These are phyloP conservation scores for Nidularia sp. DNA, from an alignment of 768 basidiomycete species.

Conservation along the genomic window DNA sequence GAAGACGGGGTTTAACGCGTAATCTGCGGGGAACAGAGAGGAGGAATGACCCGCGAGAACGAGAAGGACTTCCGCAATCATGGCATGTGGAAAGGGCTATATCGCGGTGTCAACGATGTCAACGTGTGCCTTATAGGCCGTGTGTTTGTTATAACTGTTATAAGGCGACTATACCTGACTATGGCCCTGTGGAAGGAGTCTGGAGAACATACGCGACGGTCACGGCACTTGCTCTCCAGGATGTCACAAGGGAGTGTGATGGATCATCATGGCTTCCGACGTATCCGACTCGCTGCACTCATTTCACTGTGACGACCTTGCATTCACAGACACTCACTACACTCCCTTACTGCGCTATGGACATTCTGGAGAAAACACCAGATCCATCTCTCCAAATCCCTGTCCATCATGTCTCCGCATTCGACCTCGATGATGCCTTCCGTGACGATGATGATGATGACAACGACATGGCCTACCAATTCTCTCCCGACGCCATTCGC, in stretches of 20 bases:
- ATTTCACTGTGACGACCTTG: too few relatives aligned
- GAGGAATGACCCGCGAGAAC: constrained; percentile 86
- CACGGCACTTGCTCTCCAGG: too few relatives aligned
- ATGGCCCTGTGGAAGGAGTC: too few relatives aligned
- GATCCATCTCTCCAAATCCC: constrained; percentile 8
- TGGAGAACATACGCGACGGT: too few relatives aligned
- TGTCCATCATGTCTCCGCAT: constrained; percentile 19
- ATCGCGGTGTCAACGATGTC: too few relatives aligned
- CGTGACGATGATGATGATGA: constrained; percentile 42
- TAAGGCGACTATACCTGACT: too few relatives aligned
- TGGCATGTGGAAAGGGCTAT: constrained; percentile 16
- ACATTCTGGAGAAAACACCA: constrained; percentile 4
- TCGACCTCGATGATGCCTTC: constrained; percentile 68
- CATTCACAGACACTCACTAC: background rate
- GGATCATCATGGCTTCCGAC: too few relatives aligned
- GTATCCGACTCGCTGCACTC: too few relatives aligned
- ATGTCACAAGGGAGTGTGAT: too few relatives aligned
- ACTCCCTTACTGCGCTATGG: background rate
- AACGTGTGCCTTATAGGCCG: too few relatives aligned
- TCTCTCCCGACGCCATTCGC: constrained; percentile 59
- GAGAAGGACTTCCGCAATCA: constrained; percentile 89
- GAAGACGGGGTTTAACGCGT: constrained; percentile 61
- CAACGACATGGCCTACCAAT: constrained; percentile 38
- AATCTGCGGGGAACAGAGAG: constrained; percentile 67
- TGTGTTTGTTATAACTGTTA: too few relatives aligned